phyloP scores from a whole-genome alignment of 805 yeast genomes.

The Wickerhamiella kazuoi region DNA sequence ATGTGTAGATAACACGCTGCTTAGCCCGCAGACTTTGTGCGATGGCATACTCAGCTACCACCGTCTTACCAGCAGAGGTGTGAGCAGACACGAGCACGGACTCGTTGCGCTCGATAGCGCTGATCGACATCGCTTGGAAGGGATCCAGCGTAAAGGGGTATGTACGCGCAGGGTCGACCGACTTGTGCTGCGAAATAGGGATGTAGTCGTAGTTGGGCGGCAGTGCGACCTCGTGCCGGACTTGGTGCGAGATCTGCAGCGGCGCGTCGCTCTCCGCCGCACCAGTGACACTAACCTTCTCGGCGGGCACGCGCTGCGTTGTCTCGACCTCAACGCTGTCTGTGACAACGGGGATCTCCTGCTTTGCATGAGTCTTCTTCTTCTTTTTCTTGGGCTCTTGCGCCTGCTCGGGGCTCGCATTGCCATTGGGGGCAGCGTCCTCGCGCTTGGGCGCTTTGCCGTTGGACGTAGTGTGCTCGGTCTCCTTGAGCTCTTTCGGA shows the following conservation, averaged over 20 bases:
- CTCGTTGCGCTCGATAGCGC: constrained; percentile 88
- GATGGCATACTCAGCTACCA: constrained; percentile 92
- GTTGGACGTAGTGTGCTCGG: not conserved
- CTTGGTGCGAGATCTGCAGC: constrained; percentile 41
- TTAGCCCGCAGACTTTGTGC: constrained; percentile 85
- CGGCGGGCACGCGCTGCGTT: constrained; percentile 5
- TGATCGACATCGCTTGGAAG: constrained; percentile 90
- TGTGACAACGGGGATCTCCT: constrained; percentile 9
- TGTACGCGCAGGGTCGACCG: constrained; percentile 61
- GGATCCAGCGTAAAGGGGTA: constrained; percentile 93
- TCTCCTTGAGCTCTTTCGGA: constrained; percentile 3
- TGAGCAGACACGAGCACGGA: constrained; percentile 95
- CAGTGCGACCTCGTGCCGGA: constrained; percentile 91
- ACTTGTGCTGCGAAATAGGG: constrained; percentile 77
- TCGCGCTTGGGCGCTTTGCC: not conserved
- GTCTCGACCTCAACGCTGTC: constrained; percentile 15
- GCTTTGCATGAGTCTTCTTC: not conserved
- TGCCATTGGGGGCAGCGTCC: not conserved
- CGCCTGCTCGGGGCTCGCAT: not conserved
- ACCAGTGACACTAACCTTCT: not conserved
- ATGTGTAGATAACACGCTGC: constrained; percentile 86
- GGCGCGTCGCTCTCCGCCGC: not conserved
- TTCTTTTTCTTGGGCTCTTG: constrained; percentile 1
- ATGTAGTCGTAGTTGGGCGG: constrained; percentile 80
- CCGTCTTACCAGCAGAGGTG: constrained; percentile 94